Evolutionary conservation across 108 stramenopile genomes (phyloP).

Genomic region (Nitzschia palea): DNA sequence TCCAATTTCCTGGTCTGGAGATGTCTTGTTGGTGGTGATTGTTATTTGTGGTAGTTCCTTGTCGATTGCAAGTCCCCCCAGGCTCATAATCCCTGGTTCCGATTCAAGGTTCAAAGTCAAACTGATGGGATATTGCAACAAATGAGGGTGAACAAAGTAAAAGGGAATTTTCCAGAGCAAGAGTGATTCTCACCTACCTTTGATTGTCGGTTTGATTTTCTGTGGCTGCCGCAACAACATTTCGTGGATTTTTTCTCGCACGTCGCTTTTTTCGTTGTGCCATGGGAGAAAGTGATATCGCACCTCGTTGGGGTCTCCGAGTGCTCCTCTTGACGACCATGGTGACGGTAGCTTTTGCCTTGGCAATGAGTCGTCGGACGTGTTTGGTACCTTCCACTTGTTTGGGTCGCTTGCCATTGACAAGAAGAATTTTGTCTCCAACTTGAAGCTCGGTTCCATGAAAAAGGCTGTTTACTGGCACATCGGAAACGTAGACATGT

Average conservation of each 20-base stretch:
- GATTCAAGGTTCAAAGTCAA: constrained; percentile 14
- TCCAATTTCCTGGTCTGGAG: constrained; percentile 11
- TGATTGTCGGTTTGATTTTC: constrained; percentile 3
- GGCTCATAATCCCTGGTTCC: not conserved
- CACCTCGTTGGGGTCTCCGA: not conserved
- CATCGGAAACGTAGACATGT: not conserved
- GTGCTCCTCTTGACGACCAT: constrained; percentile 25
- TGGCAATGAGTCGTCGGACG: constrained; percentile 16
- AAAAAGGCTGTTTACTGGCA: constrained; percentile 14
- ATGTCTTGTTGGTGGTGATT: constrained; percentile 12
- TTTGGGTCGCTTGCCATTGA: constrained; percentile 17
- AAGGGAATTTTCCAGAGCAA: not conserved
- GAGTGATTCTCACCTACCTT: not conserved
- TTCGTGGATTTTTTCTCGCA: not conserved
- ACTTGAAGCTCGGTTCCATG: constrained; percentile 7
- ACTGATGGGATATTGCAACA: not conserved
- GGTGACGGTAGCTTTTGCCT: constrained; percentile 13
- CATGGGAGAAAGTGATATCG: constrained; percentile 10
- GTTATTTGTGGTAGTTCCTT: constrained; percentile 4
- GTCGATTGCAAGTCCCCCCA: not conserved
- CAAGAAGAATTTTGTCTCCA: constrained; percentile 18
- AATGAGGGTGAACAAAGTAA: not conserved
- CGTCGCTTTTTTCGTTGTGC: not conserved
- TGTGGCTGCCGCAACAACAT: no score
- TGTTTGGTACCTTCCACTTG: constrained; percentile 6